Conservation (phyloP, 495 filamentous ascomycete species). For the Penicillium verhagenii region DNA sequence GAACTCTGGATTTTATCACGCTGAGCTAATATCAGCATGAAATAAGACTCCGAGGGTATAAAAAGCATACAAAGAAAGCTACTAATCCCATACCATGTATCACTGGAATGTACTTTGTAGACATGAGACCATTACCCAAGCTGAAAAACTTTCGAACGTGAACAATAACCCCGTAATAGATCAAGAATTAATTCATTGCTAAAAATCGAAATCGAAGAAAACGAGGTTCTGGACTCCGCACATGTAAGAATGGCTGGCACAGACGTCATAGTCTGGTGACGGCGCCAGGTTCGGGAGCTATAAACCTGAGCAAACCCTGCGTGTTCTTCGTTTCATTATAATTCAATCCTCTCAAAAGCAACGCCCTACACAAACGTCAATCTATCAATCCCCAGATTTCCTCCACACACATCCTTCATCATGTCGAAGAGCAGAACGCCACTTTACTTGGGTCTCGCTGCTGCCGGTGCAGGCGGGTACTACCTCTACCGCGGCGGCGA, state of each 20-base stretch:
- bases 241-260: neutral
- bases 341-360: too few species aligned
- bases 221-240: conserved; percentile 3
- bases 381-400: neutral
- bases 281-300: neutral
- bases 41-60: neutral
- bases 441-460: conserved; percentile 59
- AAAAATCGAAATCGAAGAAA: too few species aligned
- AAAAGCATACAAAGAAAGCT: too few species aligned
- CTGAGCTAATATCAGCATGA: neutral
- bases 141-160: neutral
- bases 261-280: conserved; percentile 24
- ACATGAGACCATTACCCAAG: too few species aligned
- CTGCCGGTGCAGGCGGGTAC: conserved; percentile 72
- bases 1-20: neutral
- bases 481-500: conserved; percentile 88
- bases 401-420: conserved; percentile 6
- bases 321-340: neutral
- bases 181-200: neutral
- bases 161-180: neutral
- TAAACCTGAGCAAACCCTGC: neutral
- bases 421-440: conserved; percentile 55
- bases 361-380: too few species aligned
- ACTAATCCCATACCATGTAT: too few species aligned
- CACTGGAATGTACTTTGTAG: too few species aligned